phyloP scores from a whole-genome alignment of 2,329 filamentous ascomycete species.

The Apiospora arundinis region DNA sequence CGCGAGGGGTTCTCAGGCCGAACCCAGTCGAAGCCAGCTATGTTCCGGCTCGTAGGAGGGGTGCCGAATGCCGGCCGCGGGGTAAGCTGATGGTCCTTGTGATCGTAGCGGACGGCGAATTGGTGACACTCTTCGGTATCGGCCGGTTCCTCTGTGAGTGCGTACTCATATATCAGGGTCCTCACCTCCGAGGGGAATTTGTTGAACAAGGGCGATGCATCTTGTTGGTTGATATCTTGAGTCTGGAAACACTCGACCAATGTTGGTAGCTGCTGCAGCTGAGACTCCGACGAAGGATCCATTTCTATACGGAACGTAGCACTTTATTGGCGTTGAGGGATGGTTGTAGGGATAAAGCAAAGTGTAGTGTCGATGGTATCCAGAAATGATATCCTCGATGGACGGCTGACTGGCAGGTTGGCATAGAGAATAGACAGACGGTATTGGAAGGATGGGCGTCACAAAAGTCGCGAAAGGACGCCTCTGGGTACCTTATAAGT shows the following conservation, averaged over 20 bases:
- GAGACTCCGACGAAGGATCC: neutral
- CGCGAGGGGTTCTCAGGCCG: constrained; percentile 40
- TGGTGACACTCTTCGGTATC: constrained; percentile 20
- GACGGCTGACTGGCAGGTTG: no score
- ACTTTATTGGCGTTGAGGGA: no score
- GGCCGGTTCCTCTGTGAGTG: constrained; percentile 35
- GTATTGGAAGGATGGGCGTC: no score
- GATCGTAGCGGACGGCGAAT: constrained; percentile 29
- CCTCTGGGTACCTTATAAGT: no score
- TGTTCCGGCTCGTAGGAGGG: neutral
- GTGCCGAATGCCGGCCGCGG: neutral
- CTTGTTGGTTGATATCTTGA: constrained; percentile 28
- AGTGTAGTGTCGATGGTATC: no score
- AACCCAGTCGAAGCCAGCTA: constrained; percentile 33
- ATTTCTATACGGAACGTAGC: no score
- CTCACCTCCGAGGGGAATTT: constrained; percentile 41
- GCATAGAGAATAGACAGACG: no score
- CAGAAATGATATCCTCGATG: no score
- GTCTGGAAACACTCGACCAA: neutral
- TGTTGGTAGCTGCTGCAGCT: neutral
- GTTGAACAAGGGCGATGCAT: constrained; percentile 31
- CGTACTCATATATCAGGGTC: constrained; percentile 42
- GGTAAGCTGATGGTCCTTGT: neutral
- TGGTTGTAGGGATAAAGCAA: no score
- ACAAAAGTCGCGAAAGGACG: no score